Percentiles rank a stretch among this genome's conserved stretches.
phyloP scores from a whole-genome alignment of 495 filamentous ascomycete species.

The Pseudotulostoma volvatum region DNA sequence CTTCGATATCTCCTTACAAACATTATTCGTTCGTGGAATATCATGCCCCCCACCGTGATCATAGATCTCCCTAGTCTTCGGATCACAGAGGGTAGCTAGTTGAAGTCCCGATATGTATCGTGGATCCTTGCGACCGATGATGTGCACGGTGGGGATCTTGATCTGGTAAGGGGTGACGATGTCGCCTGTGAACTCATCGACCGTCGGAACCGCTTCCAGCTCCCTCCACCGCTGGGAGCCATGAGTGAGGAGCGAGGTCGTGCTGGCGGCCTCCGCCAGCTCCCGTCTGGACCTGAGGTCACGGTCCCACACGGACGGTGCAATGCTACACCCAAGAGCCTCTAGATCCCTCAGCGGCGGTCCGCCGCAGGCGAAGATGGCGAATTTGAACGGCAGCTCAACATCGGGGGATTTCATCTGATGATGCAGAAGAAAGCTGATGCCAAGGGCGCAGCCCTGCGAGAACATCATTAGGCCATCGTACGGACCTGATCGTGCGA shows the following conservation, averaged over 20 bases:
- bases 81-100: conserved; percentile 37
- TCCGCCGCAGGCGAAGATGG: conserved; percentile 43
- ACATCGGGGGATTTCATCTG: conserved; percentile 15
- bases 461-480: conserved; percentile 45
- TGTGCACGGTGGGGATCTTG: conserved; percentile 43
- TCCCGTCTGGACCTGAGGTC: conserved; percentile 16
- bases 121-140: conserved; percentile 43
- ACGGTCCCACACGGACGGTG: conserved; percentile 23
- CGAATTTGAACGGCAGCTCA: conserved; percentile 38
- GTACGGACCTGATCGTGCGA: conserved; percentile 38
- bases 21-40: conserved; percentile 24
- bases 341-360: conserved; percentile 32
- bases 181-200: conserved; percentile 32
- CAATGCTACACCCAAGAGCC: conserved; percentile 33
- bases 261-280: conserved; percentile 14
- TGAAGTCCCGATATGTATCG: conserved; percentile 38
- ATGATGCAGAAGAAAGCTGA: conserved; percentile 27
- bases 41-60: conserved; percentile 43
- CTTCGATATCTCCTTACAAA: conserved; percentile 21
- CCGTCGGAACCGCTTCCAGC: conserved; percentile 24
- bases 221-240: conserved; percentile 18
- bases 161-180: conserved; percentile 27
- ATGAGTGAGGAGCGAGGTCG: conserved; percentile 14
- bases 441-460: conserved; percentile 38
- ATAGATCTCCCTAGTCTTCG: conserved; percentile 27